These are phyloP conservation scores for Puccinia brachypodii DNA, from an alignment of 1,284 basidiomycete genomes.

Conservation along the genomic window DNA sequence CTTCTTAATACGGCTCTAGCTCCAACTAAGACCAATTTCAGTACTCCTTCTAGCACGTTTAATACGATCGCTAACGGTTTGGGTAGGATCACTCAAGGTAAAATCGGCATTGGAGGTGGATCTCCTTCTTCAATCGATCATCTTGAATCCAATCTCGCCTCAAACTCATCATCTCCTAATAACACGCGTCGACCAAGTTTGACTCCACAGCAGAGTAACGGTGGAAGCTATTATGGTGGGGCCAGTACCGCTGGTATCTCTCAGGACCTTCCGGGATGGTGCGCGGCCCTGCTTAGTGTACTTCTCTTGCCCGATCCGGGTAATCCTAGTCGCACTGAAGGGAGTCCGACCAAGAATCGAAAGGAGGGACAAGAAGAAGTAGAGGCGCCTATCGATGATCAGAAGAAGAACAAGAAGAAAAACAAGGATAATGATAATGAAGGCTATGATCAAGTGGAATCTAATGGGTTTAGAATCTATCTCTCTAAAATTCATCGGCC, in stretches of 20 bases:
- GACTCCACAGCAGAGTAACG: not conserved
- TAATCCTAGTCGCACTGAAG: not conserved
- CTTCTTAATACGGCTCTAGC: constrained; percentile 40
- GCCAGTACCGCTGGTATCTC: constrained; percentile 17
- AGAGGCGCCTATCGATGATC: not conserved
- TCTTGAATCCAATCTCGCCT: not conserved
- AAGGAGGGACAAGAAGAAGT: not conserved
- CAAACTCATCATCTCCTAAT: constrained; percentile 1
- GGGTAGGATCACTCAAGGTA: constrained; percentile 29
- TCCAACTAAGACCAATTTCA: constrained; percentile 22
- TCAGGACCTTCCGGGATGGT: constrained; percentile 38
- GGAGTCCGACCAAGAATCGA: not conserved
- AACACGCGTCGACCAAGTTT: constrained; percentile 1
- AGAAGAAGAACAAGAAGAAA: not conserved
- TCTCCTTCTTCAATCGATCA: too few species aligned
- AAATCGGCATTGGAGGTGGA: constrained; percentile 4
- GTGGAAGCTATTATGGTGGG: constrained; percentile 6
- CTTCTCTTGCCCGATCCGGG: constrained; percentile 29
- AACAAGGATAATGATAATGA: too few species aligned
- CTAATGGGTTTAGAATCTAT: constrained; percentile 40
- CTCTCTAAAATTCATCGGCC: constrained; percentile 41
- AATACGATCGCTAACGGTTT: constrained; percentile 33
- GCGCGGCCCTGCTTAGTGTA: constrained; percentile 27
- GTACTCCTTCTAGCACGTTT: constrained; percentile 19
- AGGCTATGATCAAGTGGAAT: not conserved